A percentile compares a stretch with the other conserved stretches of the same genome.
phyloP scores from a whole-genome alignment of 306 rosid genomes.

The Quercus suber region DNA sequence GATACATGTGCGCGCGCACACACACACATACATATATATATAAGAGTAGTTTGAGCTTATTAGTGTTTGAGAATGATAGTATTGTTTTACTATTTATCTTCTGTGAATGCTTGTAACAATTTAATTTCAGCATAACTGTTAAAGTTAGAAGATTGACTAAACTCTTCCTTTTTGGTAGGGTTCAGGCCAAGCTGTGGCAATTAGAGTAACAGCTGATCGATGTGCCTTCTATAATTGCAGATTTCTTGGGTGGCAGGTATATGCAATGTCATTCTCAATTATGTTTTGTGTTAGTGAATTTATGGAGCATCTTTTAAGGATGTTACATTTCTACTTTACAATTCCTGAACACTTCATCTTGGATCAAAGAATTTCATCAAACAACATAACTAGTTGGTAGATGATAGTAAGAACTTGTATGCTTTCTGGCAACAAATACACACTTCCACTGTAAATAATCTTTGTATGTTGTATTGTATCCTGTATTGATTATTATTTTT shows the following conservation, averaged over 20 bases:
- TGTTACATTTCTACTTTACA: conserved; percentile 1
- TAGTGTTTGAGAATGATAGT: no score
- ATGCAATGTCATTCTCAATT: conserved; percentile 10
- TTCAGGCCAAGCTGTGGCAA: conserved; percentile 94
- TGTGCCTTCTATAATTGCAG: conserved; percentile 92
- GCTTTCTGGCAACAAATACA: neutral
- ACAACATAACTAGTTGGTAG: neutral
- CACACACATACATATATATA: fast-evolving
- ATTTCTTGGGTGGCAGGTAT: conserved; percentile 98
- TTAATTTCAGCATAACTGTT: neutral
- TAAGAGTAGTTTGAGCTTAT: no score
- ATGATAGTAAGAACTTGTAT: neutral
- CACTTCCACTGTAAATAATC: neutral
- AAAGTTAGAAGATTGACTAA: neutral
- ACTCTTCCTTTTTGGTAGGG: conserved; percentile 43
- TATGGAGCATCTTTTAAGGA: neutral
- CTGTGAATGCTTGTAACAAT: neutral
- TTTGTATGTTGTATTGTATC: no score
- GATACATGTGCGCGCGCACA: no score
- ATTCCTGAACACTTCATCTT: neutral
- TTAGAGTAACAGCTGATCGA: conserved; percentile 88
- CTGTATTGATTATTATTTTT: neutral
- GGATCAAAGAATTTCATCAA: neutral
- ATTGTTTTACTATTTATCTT: neutral
- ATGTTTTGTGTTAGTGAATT: conserved; percentile 14